Percentiles rank a stretch among this genome's conserved stretches.
These are phyloP conservation scores for Kernera saxatilis DNA, from an alignment of 345 rosid genomes.

Conservation along the genomic window DNA sequence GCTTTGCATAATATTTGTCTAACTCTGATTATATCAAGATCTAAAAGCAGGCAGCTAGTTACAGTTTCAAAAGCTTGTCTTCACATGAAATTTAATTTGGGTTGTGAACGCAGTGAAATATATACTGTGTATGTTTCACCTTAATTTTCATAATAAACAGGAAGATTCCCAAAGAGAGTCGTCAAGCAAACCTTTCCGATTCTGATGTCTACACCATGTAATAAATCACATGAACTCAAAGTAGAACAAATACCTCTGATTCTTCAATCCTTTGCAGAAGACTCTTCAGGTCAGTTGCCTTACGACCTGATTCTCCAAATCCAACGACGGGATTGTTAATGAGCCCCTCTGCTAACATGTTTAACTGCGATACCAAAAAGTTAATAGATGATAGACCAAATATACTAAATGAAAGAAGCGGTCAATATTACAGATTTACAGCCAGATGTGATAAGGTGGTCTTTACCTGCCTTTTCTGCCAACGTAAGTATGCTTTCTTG, in stretches of 20 bases:
- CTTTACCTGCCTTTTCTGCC: constrained; percentile 99
- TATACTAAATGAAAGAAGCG: constrained; percentile 18
- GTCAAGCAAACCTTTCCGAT: neutral
- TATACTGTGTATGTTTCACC: neutral
- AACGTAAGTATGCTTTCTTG: constrained; percentile 85
- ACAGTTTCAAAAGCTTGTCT: neutral
- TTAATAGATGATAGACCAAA: constrained; percentile 14
- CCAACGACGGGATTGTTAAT: constrained; percentile 86
- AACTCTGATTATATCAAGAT: neutral
- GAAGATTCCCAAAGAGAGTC: neutral
- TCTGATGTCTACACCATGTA: constrained; percentile 5
- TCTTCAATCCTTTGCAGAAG: constrained; percentile 92
- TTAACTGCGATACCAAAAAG: constrained; percentile 50
- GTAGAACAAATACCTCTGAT: constrained; percentile 62
- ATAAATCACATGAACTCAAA: constrained; percentile 13
- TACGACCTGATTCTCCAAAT: constrained; percentile 87
- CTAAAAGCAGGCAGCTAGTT: neutral
- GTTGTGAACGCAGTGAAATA: neutral
- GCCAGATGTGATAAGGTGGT: constrained; percentile 14
- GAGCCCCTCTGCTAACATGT: constrained; percentile 95
- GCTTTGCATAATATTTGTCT: neutral
- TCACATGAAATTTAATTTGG: neutral
- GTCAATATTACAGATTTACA: neutral
- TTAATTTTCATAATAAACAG: neutral
- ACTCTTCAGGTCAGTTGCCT: constrained; percentile 68